phyloP scores from a whole-genome alignment of 1,284 basidiomycete species.

The Thelephora terrestris region DNA sequence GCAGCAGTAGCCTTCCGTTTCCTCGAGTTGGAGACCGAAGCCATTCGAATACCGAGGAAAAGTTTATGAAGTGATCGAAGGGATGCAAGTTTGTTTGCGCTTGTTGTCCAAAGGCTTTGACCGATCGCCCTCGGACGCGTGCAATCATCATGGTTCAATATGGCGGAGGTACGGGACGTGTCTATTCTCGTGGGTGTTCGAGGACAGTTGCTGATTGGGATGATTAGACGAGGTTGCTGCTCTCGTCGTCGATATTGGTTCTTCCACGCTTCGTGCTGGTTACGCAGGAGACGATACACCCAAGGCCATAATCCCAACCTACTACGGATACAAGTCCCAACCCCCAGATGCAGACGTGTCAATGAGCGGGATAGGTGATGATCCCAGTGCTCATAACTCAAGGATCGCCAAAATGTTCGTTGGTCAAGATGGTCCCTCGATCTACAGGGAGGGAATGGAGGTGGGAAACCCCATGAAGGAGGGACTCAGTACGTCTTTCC shows the following conservation, averaged over 20 bases:
- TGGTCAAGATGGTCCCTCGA: slow-evolving; percentile 85
- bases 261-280: slow-evolving; percentile 84
- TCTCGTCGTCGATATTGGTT: slow-evolving; percentile 90
- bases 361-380: slow-evolving; percentile 39
- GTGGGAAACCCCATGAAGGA: slow-evolving; percentile 79
- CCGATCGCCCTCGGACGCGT: background rate
- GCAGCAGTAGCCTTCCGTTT: slow-evolving; percentile 46
- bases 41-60: slow-evolving; percentile 22
- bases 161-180: slow-evolving; percentile 47
- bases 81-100: slow-evolving; percentile 1
- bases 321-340: slow-evolving; percentile 65
- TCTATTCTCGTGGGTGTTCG: background rate
- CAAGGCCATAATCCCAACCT: slow-evolving; percentile 83
- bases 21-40: slow-evolving; percentile 21
- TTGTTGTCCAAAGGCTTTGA: slow-evolving; percentile 1
- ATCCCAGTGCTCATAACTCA: slow-evolving; percentile 18
- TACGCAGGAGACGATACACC: slow-evolving; percentile 98
- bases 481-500: slow-evolving; percentile 61
- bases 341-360: slow-evolving; percentile 38
- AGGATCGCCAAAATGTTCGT: slow-evolving; percentile 67
- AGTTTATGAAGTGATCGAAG: slow-evolving; percentile 6
- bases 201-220: background rate
- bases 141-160: slow-evolving; percentile 50
- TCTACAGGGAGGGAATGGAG: slow-evolving; percentile 88
- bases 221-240: slow-evolving; percentile 85